These are phyloP conservation scores for Bolboschoenoplectus hybrid DNA, from an alignment of 202 grass and related monocot genomes.

Conservation along the genomic window DNA sequence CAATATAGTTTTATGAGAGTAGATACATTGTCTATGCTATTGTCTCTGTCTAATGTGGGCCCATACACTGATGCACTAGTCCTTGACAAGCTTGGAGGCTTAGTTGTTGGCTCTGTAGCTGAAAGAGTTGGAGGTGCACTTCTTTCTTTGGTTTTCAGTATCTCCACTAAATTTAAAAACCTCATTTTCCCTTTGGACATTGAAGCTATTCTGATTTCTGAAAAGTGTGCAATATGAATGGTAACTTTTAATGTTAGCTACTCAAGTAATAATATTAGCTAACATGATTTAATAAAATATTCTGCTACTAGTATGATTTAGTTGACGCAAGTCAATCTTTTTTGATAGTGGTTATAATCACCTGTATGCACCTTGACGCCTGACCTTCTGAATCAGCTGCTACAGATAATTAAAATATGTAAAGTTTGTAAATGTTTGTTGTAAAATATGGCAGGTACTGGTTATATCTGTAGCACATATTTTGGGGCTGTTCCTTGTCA, in stretches of 20 bases:
- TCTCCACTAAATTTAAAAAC: not conserved
- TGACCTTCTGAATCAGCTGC: not conserved
- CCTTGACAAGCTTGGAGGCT: constrained; percentile 89
- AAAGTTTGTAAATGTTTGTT: constrained; percentile 26
- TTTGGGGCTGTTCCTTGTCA: constrained; percentile 58
- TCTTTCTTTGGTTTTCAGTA: constrained; percentile 33
- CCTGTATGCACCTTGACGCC: not conserved
- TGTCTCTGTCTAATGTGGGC: constrained; percentile 90
- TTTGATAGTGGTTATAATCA: not conserved
- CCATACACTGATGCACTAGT: constrained; percentile 81
- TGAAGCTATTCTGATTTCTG: constrained; percentile 14
- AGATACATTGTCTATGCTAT: constrained; percentile 78
- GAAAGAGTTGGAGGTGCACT: constrained; percentile 82
- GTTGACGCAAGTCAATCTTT: not conserved
- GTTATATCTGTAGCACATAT: constrained; percentile 87
- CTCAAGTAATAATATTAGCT: not conserved
- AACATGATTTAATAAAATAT: not conserved
- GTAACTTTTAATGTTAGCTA: not conserved
- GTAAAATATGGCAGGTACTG: constrained; percentile 64
- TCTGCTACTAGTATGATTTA: constrained; percentile 1
- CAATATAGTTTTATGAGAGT: constrained; percentile 86
- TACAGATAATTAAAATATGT: not conserved
- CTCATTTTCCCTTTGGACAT: constrained; percentile 22
- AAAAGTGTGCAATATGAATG: constrained; percentile 9
- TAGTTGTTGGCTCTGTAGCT: constrained; percentile 77